Percentiles rank a stretch among this genome's conserved stretches.
phyloP scores from a whole-genome alignment of 164 flowering plant species.

The Annona squamosa region DNA sequence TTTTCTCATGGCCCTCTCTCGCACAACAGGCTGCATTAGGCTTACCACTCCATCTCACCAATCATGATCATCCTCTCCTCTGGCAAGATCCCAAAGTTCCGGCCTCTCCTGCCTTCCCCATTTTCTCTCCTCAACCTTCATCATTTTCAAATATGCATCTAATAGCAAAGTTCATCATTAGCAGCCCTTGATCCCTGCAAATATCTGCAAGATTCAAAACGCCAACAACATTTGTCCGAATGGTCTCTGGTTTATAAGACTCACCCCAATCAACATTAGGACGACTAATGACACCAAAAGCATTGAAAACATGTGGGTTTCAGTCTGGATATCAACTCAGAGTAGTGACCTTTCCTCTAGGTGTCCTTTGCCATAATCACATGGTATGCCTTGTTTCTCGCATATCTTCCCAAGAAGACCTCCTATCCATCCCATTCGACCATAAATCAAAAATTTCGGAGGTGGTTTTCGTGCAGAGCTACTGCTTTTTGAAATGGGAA shows the following conservation, averaged over 20 bases:
- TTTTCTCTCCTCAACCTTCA: too few relatives aligned
- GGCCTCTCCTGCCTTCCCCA: too few relatives aligned
- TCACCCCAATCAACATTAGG: constrained; percentile 5
- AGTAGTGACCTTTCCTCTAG: constrained; percentile 45
- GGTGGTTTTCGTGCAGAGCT: constrained; percentile 28
- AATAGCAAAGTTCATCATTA: not conserved
- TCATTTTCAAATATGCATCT: not conserved
- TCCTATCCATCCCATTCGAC: constrained; percentile 65
- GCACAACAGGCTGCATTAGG: too few relatives aligned
- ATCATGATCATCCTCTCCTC: too few relatives aligned
- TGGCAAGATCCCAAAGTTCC: too few relatives aligned
- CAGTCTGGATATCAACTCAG: constrained; percentile 37
- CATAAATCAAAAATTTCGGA: constrained; percentile 55
- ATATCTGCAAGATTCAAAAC: not conserved
- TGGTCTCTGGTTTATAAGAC: constrained; percentile 2
- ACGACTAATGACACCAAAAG: not conserved
- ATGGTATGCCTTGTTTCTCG: constrained; percentile 53
- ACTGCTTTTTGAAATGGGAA: constrained; percentile 17
- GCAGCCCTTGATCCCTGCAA: not conserved
- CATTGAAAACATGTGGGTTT: not conserved
- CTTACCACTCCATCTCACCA: too few relatives aligned
- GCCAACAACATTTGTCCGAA: not conserved
- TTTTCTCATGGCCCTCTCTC: too few relatives aligned
- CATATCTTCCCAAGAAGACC: constrained; percentile 54
- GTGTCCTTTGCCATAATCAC: constrained; percentile 57